Evolutionary conservation across 2,329 filamentous ascomycete species (phyloP), one percentile per base, ranked within the genome.

Genomic region (Metarhizium brunneum): DNA sequence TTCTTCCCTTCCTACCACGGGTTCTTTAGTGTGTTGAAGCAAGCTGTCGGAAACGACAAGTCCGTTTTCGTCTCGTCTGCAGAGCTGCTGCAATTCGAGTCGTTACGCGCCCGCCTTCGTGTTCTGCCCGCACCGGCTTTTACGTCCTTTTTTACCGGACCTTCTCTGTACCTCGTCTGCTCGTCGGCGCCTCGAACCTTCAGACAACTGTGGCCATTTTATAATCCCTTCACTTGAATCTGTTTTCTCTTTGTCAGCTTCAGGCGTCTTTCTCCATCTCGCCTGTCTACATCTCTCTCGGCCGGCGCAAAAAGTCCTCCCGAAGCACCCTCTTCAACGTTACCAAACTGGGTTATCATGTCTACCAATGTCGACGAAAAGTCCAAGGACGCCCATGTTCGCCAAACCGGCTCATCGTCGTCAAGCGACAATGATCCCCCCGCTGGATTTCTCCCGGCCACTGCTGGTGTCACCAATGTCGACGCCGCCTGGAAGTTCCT

Each of bases 401-500:
- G 56, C 47, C 52, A 54, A 7, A 57, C 59, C 25, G 62, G 58
- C 40, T 60, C 62, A 4, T 57, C 62, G n/a, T 58, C 61, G 4
- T 65, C 63, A 45, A 61, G 60, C 56, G 53, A 55, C 38, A 20
- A 54, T 38, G 36, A 52, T 4, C 11, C 47, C 20, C 7, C 51
- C 38, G 30, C n/a, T 47, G 38, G 45, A 29, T 43, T 50, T 7
- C 16, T 50, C 6, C n/a, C 52, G 16, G 29, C 18, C 53, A 54
- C 58, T 48, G 48, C 54, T 4, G 51, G 42, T 10, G 50, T 59
- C 29, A 50, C 60, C 25, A 59, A 65, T 53, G 68, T 78, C 14
- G 77, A 80, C 58, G 64, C 64, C 29, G 76, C 77, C 6, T 79
- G 75, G 74, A 68, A 69, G 32, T 77, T 71, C 53, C 72, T 77